Conservation (phyloP, 179 eudicot genomes). For the Patellifolia procumbens region DNA sequence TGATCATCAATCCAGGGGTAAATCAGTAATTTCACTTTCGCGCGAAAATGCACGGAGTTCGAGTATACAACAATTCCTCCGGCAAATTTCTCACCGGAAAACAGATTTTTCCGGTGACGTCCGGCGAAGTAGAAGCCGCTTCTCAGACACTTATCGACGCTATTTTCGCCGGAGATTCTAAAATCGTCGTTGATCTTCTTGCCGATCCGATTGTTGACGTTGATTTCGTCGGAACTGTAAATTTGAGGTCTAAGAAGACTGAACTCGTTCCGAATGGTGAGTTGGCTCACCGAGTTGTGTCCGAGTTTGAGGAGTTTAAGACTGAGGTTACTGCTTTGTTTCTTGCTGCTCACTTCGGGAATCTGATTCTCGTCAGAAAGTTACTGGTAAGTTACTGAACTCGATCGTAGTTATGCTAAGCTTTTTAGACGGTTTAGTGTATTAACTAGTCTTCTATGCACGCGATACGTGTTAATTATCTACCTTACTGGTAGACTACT, state of each 20-base stretch:
- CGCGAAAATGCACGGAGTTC: slow-evolving; percentile 23
- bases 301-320: slow-evolving; percentile 61
- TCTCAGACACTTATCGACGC: slow-evolving; percentile 42
- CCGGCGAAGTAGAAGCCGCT: slow-evolving; percentile 30
- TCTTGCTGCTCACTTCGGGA: slow-evolving; percentile 64
- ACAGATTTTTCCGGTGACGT: slow-evolving; percentile 44
- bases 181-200: slow-evolving; percentile 41
- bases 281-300: slow-evolving; percentile 41
- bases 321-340: slow-evolving; percentile 65
- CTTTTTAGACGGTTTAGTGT: background rate
- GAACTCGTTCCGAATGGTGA: slow-evolving; percentile 55
- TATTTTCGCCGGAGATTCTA: slow-evolving; percentile 39
- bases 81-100: slow-evolving; percentile 34
- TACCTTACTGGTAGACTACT: no score
- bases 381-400: slow-evolving; percentile 35
- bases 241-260: slow-evolving; percentile 40
- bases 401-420: background rate
- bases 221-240: slow-evolving; percentile 52
- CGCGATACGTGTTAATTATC: no score
- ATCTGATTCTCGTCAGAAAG: slow-evolving; percentile 44
- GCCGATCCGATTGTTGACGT: slow-evolving; percentile 52
- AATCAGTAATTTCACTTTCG: slow-evolving; percentile 14
- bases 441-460: no score
- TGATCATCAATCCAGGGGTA: background rate
- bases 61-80: slow-evolving; percentile 25